Conservation (phyloP, 1,284 basidiomycete species). For the Schizophyllum amplum region DNA sequence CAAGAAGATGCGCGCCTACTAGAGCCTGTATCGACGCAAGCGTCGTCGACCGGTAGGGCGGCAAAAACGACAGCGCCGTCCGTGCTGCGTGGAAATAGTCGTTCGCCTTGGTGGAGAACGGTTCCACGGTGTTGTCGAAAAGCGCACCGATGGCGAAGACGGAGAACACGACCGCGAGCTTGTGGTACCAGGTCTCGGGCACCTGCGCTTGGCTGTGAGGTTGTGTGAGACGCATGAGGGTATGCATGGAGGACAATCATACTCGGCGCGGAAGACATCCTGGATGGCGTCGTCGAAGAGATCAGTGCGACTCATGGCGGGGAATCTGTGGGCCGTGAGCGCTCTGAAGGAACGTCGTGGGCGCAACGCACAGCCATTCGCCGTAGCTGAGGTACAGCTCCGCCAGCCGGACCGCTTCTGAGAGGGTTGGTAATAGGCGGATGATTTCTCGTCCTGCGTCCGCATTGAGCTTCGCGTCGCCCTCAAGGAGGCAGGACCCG, state of each 20-base stretch:
- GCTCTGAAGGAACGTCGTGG: neutral
- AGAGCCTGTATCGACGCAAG: conserved; percentile 42
- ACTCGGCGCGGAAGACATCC: conserved; percentile 38
- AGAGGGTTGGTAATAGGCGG: conserved; percentile 36
- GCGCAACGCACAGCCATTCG: conserved; percentile 36
- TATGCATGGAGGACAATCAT: conserved; percentile 14
- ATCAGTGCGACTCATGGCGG: conserved; percentile 28
- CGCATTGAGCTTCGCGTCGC: conserved; percentile 15
- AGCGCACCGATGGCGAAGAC: conserved; percentile 44
- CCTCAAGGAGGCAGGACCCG: neutral
- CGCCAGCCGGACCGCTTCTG: conserved; percentile 45
- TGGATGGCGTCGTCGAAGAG: conserved; percentile 42
- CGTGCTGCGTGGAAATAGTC: conserved; percentile 53
- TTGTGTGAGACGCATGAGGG: conserved; percentile 3
- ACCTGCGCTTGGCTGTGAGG: conserved; percentile 16
- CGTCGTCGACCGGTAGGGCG: conserved; percentile 40
- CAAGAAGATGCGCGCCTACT: conserved; percentile 27
- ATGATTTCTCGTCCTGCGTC: conserved; percentile 33
- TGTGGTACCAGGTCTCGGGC: conserved; percentile 31
- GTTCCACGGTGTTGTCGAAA: conserved; percentile 35
- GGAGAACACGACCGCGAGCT: conserved; percentile 46
- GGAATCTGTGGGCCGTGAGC: neutral
- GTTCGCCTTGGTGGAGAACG: conserved; percentile 40
- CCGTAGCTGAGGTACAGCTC: conserved; percentile 49
- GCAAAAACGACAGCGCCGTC: conserved; percentile 37